These are phyloP conservation scores for Rhododendron simsii DNA, from an alignment of 148 eudicot species.

Conservation along the genomic window DNA sequence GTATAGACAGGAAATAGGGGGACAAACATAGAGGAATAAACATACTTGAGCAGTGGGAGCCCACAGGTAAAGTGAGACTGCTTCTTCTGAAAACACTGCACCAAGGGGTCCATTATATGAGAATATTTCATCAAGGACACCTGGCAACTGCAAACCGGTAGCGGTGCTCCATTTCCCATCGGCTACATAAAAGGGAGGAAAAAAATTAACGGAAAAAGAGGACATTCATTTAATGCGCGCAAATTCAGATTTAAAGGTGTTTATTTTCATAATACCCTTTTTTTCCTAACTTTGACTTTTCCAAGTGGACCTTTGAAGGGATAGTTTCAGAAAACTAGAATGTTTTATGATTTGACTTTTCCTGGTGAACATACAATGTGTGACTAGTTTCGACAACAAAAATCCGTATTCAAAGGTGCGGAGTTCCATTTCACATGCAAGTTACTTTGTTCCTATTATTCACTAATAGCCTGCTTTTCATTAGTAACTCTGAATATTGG, in stretches of 20 bases:
- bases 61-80: constrained; percentile 78
- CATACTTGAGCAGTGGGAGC: constrained; percentile 96
- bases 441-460: not conserved
- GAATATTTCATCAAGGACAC: constrained; percentile 84
- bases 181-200: constrained; percentile 29
- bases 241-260: not conserved
- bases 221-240: not conserved
- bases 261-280: not conserved
- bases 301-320: not conserved
- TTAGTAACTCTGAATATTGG: not conserved
- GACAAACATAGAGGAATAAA: constrained; percentile 2
- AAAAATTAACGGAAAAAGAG: not conserved
- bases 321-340: not conserved
- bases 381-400: not conserved
- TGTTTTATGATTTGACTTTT: not conserved
- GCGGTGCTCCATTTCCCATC: constrained; percentile 46
- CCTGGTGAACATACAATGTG: not conserved
- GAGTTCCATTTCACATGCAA: not conserved
- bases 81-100: constrained; percentile 54
- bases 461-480: not conserved
- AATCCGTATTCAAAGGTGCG: not conserved
- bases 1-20: not conserved
- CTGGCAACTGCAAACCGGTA: constrained; percentile 90
- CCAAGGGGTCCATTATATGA: constrained; percentile 86
- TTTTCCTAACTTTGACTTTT: not conserved